Conservation (phyloP, 2,329 filamentous ascomycete genomes). For the Alternaria infectoria region DNA sequence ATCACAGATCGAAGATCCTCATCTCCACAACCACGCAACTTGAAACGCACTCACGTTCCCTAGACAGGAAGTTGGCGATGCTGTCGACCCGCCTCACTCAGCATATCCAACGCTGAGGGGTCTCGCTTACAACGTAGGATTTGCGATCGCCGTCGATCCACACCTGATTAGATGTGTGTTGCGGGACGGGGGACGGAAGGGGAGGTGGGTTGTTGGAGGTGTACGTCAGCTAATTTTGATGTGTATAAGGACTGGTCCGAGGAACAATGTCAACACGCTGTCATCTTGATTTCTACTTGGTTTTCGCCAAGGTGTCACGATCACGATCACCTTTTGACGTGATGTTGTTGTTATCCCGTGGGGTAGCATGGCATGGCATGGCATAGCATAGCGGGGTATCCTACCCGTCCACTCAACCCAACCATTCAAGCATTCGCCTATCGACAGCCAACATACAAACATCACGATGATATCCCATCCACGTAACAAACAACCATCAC, state of each 20-base stretch:
- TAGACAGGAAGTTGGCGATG: background rate
- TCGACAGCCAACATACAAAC: background rate
- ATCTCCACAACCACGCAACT: background rate
- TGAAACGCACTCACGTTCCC: background rate
- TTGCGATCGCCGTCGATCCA: background rate
- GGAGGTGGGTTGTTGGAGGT: background rate
- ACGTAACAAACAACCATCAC: background rate
- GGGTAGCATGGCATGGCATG: background rate
- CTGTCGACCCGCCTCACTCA: background rate
- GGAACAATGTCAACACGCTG: background rate
- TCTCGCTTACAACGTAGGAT: background rate
- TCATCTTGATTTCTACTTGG: background rate
- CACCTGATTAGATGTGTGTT: background rate
- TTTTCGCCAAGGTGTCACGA: background rate
- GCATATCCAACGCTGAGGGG: background rate
- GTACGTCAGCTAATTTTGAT: background rate
- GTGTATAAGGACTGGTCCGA: background rate
- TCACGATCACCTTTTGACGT: background rate
- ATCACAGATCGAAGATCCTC: background rate
- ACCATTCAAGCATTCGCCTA: background rate
- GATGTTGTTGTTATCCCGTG: background rate
- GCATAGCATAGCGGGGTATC: background rate
- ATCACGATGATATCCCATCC: background rate
- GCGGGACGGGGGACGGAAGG: background rate
- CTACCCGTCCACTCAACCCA: background rate